Percentiles rank a stretch among this genome's conserved stretches.
Conservation (phyloP, 1,284 basidiomycete genomes). For the Rhizoctonia solani region DNA sequence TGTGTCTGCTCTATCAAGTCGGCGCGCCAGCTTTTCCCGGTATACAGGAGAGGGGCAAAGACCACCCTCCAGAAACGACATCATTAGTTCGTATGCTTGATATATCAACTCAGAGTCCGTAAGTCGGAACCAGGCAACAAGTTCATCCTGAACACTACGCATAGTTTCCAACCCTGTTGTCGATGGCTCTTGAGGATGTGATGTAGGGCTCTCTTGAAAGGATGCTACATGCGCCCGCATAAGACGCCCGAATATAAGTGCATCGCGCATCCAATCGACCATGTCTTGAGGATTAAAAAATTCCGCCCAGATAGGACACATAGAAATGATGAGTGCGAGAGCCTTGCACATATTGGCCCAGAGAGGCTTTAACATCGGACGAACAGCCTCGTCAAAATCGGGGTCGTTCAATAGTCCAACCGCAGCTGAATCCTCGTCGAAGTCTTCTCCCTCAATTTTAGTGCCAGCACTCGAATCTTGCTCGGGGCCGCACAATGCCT, state of each 20-base stretch:
- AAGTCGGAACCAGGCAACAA: conserved; percentile 84
- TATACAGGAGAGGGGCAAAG: background rate
- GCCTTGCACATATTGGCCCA: conserved; percentile 84
- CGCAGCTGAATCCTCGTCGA: conserved; percentile 45
- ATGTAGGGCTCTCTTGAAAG: conserved; percentile 67
- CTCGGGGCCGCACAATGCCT: conserved; percentile 66
- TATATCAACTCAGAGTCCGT: conserved; percentile 88
- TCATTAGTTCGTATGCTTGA: conserved; percentile 81
- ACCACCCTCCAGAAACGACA: conserved; percentile 67
- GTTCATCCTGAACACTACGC: conserved; percentile 74
- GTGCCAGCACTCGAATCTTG: conserved; percentile 59
- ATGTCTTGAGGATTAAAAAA: conserved; percentile 81
- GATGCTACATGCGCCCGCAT: conserved; percentile 78
- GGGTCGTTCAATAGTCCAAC: conserved; percentile 17
- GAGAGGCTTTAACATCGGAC: conserved; percentile 64
- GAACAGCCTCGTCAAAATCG: conserved; percentile 46
- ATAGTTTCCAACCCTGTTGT: conserved; percentile 54
- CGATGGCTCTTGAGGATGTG: conserved; percentile 42
- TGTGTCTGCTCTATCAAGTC: background rate
- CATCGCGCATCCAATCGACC: conserved; percentile 96
- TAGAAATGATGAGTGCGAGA: conserved; percentile 80
- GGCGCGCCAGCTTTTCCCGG: background rate
- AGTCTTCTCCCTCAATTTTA: conserved; percentile 57
- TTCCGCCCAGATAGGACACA: conserved; percentile 79
- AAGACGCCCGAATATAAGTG: conserved; percentile 86